Percentiles rank a stretch among this genome's conserved stretches.
Evolutionary conservation across 2,329 filamentous ascomycete genomes (phyloP).

Genomic region (Chrysoporthe puriensis): DNA sequence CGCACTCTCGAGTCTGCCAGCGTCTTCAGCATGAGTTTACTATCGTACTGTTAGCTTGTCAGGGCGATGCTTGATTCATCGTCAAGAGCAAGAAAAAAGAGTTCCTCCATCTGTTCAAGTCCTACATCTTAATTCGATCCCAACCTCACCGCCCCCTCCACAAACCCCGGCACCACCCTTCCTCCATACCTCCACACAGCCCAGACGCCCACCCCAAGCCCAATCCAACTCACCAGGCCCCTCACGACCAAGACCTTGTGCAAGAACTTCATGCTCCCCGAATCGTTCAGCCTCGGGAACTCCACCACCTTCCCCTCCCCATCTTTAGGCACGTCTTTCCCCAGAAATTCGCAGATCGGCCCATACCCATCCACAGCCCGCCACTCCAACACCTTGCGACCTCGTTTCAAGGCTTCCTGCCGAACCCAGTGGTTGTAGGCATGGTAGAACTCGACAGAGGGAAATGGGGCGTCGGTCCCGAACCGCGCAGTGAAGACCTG

Average conservation of each 20-base stretch:
- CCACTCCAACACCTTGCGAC: constrained; percentile 42
- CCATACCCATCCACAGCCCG: constrained; percentile 45
- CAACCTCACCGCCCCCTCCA: too few species aligned
- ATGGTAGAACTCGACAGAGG: constrained; percentile 30
- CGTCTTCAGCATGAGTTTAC: too few species aligned
- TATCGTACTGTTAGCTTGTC: too few species aligned
- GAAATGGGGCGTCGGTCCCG: constrained; percentile 11
- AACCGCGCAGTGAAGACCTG: background rate
- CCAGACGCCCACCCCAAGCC: background rate
- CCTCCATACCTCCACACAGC: constrained; percentile 9
- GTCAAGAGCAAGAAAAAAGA: too few species aligned
- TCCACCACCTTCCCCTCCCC: constrained; percentile 19
- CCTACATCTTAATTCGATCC: background rate
- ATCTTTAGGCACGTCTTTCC: constrained; percentile 40
- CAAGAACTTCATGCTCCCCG: constrained; percentile 26
- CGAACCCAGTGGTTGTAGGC: constrained; percentile 35
- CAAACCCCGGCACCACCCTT: background rate
- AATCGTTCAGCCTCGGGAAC: constrained; percentile 41
- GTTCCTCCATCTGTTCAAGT: too few species aligned
- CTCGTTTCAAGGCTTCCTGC: constrained; percentile 37
- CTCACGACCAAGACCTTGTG: constrained; percentile 16
- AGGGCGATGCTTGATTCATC: too few species aligned
- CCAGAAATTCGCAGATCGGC: constrained; percentile 46
- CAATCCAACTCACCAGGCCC: constrained; percentile 19
- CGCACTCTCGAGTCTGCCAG: too few species aligned